Evolutionary conservation across 176 grass and related monocot genomes (phyloP).

Genomic region (bread wheat (Triticum aestivum)): IWGSC_CS_RefSeq_v2.1 NC_057804.1:185006775-185007274

Average conservation of each 20-base stretch:
- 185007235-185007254: slow-evolving; percentile 85
- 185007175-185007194: slow-evolving; percentile 76
- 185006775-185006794: slow-evolving; percentile 24
- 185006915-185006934: slow-evolving; percentile 76
- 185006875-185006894: slow-evolving; percentile 56
- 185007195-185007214: slow-evolving; percentile 76
- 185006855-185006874: slow-evolving; percentile 64
- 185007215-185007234: slow-evolving; percentile 72
- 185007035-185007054: slow-evolving; percentile 58
- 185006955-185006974: slow-evolving; percentile 51
- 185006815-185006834: slow-evolving; percentile 74
- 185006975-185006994: slow-evolving; percentile 66
- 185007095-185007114: slow-evolving; percentile 41
- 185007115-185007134: slow-evolving; percentile 48
- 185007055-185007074: slow-evolving; percentile 66
- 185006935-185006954: slow-evolving; percentile 52
- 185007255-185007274: slow-evolving; percentile 87
- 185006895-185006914: slow-evolving; percentile 69
- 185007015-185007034: slow-evolving; percentile 57
- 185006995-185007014: slow-evolving; percentile 59
- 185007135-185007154: slow-evolving; percentile 49
- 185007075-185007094: slow-evolving; percentile 62
- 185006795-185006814: slow-evolving; percentile 14
- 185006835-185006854: slow-evolving; percentile 61
- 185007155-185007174: slow-evolving; percentile 59